A percentile compares a stretch with the other conserved stretches of the same genome.
phyloP scores from a whole-genome alignment of 2,329 filamentous ascomycete genomes.

The Podosphaera fusca region DNA sequence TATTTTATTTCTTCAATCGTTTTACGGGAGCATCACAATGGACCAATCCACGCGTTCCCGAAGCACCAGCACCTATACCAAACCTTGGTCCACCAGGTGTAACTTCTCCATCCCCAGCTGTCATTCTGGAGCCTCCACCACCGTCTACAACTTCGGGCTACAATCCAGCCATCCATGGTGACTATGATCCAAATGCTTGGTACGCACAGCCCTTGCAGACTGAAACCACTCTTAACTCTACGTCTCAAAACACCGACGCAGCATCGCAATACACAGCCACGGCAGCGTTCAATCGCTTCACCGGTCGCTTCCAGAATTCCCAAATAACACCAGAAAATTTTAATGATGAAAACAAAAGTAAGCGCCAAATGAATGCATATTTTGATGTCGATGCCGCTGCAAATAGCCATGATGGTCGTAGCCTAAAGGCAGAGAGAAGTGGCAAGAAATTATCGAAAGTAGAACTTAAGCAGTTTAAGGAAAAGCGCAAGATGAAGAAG shows the following conservation, averaged over 20 bases:
- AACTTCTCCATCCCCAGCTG: slow-evolving; percentile 11
- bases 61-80: slow-evolving; percentile 9
- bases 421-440: slow-evolving; percentile 73
- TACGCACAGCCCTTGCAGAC: slow-evolving; percentile 44
- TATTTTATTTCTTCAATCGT: slow-evolving; percentile 71
- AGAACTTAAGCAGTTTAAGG: slow-evolving; percentile 76
- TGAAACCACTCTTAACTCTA: slow-evolving; percentile 14
- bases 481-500: slow-evolving; percentile 72
- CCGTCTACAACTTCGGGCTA: slow-evolving; percentile 35
- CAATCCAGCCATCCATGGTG: slow-evolving; percentile 86
- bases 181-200: slow-evolving; percentile 89
- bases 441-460: slow-evolving; percentile 65
- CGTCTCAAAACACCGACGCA: slow-evolving; percentile 17
- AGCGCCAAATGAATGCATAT: slow-evolving; percentile 74
- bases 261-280: slow-evolving; percentile 37
- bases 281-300: slow-evolving; percentile 78
- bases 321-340: slow-evolving; percentile 50
- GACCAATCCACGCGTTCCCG: slow-evolving; percentile 61
- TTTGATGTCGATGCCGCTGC: slow-evolving; percentile 92
- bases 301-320: slow-evolving; percentile 53
- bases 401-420: slow-evolving; percentile 72
- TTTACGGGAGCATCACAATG: slow-evolving; percentile 56
- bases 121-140: slow-evolving; percentile 11
- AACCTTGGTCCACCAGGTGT: slow-evolving; percentile 13
- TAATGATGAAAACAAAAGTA: slow-evolving; percentile 70